Evolutionary conservation across 352 stramenopile genomes (phyloP), one percentile per base, ranked within the genome.

Genomic region (Phytophthora syringae): DNA sequence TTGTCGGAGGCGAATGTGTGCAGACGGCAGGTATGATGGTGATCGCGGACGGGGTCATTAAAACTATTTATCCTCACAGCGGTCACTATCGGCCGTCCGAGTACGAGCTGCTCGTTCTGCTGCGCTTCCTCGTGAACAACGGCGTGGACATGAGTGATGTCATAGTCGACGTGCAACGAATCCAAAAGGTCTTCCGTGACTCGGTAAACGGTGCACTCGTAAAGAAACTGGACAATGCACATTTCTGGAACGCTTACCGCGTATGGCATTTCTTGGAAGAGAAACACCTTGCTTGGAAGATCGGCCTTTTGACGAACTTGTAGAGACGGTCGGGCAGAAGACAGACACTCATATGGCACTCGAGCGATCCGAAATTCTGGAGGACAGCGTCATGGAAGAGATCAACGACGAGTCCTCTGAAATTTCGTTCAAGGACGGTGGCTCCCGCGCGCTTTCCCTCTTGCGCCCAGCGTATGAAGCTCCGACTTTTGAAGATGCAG

Each of bases 11-110:
- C 30, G 98, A 98, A 64, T 98, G 94, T 60, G 96, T 99, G 28
- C 91, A 98, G 70, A 97, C 96, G 9, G 97, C 97, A 27, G 97
- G 97, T 16, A 98, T 99, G 79, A 96, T 99, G 73, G 97, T 98
- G 47, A 89, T 98, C 64, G 79, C 81, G 18, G 54, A 97, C 49
- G 97, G 97, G 21, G 79, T 90, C 52, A 91, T 99, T 71, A 89
- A 90, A 54, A 88, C 85, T 77, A 91, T 99, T 64, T 99, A 98
- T 84, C 96, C 97, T n/a, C 97, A 99, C 80, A 98, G 93, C 20
- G 97, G 97, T 62, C 97, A 99, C 72, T 99, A 99, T 67, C 88
- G 97, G 34, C 97, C 97, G 32, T 94, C 89, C 20, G 96, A 99
- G 73, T 90, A 96, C 53, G 93, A 99, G 70, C 82, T 99, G 57